These are phyloP conservation scores for Cercospora janseana DNA, from an alignment of 2,329 filamentous ascomycete genomes.

Conservation along the genomic window DNA sequence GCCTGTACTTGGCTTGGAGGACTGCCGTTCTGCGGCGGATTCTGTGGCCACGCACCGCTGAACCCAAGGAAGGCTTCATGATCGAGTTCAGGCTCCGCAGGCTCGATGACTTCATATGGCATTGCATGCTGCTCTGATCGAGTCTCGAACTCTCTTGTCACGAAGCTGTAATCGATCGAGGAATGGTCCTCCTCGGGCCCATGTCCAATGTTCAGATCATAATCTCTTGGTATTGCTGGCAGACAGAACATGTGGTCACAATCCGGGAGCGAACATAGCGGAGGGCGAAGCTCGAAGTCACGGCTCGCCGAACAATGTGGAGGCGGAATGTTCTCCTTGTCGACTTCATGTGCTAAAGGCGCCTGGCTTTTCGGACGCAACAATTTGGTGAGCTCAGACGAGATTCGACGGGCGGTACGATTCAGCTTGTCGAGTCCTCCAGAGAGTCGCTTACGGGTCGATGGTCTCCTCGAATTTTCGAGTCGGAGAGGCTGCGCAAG, in stretches of 20 bases:
- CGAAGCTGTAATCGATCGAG: conserved; percentile 4
- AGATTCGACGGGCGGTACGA: background rate
- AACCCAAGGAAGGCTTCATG: background rate
- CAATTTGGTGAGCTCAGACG: background rate
- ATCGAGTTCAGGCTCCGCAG: background rate
- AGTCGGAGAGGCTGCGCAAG: background rate
- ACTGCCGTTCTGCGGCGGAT: background rate
- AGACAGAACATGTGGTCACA: conserved; percentile 9
- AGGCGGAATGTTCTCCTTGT: background rate
- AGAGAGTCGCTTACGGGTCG: background rate
- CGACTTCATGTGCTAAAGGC: background rate
- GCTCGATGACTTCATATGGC: background rate
- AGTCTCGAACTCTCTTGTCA: background rate
- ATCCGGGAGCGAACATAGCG: conserved; percentile 1
- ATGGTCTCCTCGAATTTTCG: background rate
- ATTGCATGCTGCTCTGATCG: background rate
- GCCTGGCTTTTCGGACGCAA: background rate
- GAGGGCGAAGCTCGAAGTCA: background rate
- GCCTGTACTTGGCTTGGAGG: background rate
- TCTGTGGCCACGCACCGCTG: conserved; percentile 3
- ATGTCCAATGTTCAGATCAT: conserved; percentile 4
- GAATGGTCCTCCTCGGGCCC: conserved; percentile 7
- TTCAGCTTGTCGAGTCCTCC: background rate
- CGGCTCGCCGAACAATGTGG: background rate
- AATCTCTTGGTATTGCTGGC: conserved; percentile 3